Evolutionary conservation across 2,329 filamentous ascomycete genomes (phyloP).

Genomic region (Simplicillium aogashimaense): DNA sequence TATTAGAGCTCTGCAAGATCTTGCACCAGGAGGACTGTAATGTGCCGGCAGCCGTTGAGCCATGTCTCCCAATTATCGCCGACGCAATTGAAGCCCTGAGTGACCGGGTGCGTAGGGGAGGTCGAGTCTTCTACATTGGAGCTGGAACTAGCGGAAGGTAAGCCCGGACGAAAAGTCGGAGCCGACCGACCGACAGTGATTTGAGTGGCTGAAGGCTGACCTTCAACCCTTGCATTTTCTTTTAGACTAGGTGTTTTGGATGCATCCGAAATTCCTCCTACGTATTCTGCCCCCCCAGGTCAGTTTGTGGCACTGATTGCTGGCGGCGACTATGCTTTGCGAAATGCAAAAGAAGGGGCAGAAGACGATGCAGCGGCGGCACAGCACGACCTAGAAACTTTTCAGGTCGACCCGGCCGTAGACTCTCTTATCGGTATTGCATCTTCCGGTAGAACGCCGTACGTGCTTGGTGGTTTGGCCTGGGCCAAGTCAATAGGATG

Average conservation of each 20-base stretch:
- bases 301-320: slow-evolving; percentile 31
- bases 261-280: slow-evolving; percentile 30
- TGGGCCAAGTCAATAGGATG: slow-evolving; percentile 23
- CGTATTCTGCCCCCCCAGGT: slow-evolving; percentile 23
- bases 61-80: slow-evolving; percentile 9
- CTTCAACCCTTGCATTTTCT: background rate
- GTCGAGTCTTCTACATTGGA: slow-evolving; percentile 17
- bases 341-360: slow-evolving; percentile 28
- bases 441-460: slow-evolving; percentile 30
- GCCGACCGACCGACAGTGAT: background rate
- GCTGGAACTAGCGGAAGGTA: slow-evolving; percentile 33
- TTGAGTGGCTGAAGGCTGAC: background rate
- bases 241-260: slow-evolving; percentile 27
- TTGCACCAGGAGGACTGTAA: slow-evolving; percentile 9
- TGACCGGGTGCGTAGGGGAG: slow-evolving; percentile 8
- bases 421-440: slow-evolving; percentile 31
- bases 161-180: slow-evolving; percentile 1
- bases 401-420: slow-evolving; percentile 16
- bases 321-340: slow-evolving; percentile 28
- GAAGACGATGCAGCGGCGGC: slow-evolving; percentile 24
- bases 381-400: slow-evolving; percentile 16
- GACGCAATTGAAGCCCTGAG: slow-evolving; percentile 8
- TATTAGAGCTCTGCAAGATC: slow-evolving; percentile 10
- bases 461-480: slow-evolving; percentile 21
- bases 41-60: slow-evolving; percentile 9